These are phyloP conservation scores for Oryza nivara DNA, from an alignment of 176 grass and related monocot genomes.

Conservation along the genomic window DNA sequence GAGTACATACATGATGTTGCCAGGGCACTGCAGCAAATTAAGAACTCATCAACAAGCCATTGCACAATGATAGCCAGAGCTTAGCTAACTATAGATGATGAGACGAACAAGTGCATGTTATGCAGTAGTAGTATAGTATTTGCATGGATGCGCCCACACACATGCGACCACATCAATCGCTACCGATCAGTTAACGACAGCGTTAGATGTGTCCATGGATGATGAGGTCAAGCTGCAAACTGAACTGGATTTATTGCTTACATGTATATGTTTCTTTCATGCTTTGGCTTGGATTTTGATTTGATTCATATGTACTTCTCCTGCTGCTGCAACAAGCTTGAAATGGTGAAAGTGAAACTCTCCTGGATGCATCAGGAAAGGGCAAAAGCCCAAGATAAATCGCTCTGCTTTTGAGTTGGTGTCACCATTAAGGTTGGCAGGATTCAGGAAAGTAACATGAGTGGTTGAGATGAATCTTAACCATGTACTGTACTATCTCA, in stretches of 20 bases:
- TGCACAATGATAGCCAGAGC: neutral
- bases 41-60: conserved; percentile 14
- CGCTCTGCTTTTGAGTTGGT: neutral
- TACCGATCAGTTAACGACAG: neutral
- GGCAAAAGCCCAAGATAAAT: neutral
- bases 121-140: neutral
- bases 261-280: neutral
- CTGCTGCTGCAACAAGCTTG: neutral
- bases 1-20: neutral
- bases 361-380: neutral
- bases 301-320: neutral
- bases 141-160: neutral
- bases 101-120: neutral
- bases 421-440: neutral
- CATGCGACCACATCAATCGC: neutral
- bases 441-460: neutral
- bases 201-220: neutral
- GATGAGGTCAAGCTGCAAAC: neutral
- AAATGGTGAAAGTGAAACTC: neutral
- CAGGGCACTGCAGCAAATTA: neutral
- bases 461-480: neutral
- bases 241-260: neutral
- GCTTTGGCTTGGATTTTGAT: neutral
- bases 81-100: neutral
- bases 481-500: neutral